Base-by-base conservation (phyloP, 202 grass and related monocot genomes). In the Carex arenaria region DNA sequence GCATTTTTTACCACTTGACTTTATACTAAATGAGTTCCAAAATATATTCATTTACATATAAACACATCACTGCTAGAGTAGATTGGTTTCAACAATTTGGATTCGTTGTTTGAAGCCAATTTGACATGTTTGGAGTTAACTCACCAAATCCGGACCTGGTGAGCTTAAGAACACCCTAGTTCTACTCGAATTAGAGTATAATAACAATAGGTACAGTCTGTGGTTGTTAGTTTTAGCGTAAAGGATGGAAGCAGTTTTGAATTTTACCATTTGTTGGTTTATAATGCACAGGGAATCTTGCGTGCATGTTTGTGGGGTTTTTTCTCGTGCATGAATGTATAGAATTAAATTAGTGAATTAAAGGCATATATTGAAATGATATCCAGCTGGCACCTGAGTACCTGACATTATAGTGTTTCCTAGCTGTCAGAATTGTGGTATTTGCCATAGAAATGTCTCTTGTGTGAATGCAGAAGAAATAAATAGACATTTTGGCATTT, bases 361-460 rank as follows among this genome's bases (percentile, higher is more conserved):
- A 32, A 53, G 5, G 3, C 38, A 45, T 45, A 45, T 70, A 40
- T 71, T 19, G 7, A 71, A 71, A 45, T 71, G 8, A 45, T 12
- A 47, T 71, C 3, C 40, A 47, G 15, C n/a, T 49, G 38, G n/a
- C 42, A 18, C 64, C 18, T 51, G 49, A 32, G 38, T 71, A 64
- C 76, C 70, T 90, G 42, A 81, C n/a, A 64, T 64, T 68, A 3
- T 45, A 61, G 38, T 53, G 61, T 84, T 86, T 64, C 19, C 78
- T 91, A 60, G 65, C 72, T 78, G 12, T 86, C 10, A 30, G 51
- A 57, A 23, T 18, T 13, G 57, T 56, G 3, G 51, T 36, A 76
- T 57, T n/a, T 26, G 14, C 52, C 6, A 3, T 57, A 53, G 42
- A 34, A 32, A 73, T 73, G 3, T 78, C 8, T 1, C 17, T 78